A percentile compares a stretch with the other conserved stretches of the same genome.
Evolutionary conservation across 1,284 basidiomycete species (phyloP).

Genomic region (Boletellus deceptivus): DNA sequence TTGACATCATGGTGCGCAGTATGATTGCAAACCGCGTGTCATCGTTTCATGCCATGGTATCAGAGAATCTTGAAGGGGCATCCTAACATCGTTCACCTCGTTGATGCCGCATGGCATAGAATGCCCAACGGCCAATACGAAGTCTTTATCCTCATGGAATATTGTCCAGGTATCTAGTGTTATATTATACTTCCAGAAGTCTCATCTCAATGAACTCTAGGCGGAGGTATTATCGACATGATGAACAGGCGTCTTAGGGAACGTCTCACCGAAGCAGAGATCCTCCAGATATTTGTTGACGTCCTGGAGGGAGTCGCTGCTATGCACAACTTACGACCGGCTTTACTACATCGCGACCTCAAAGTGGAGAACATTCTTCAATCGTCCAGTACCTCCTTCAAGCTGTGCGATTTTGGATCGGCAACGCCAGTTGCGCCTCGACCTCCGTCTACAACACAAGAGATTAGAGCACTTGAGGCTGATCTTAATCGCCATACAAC

Average conservation of each 20-base stretch:
- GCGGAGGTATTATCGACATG: conserved; percentile 98
- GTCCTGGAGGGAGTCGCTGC: conserved; percentile 91
- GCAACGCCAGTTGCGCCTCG: conserved; percentile 72
- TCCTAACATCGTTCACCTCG: conserved; percentile 90
- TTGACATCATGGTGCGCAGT: conserved; percentile 91
- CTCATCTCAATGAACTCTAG: conserved; percentile 38
- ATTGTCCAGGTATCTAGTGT: conserved; percentile 61
- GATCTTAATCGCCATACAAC: conserved; percentile 96
- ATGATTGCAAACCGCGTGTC: conserved; percentile 15
- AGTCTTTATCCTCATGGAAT: conserved; percentile 99
- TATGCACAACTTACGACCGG: conserved; percentile 92
- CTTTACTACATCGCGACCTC: conserved; percentile 94
- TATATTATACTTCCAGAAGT: conserved; percentile 2
- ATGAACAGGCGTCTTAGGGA: conserved; percentile 96
- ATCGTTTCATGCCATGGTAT: conserved; percentile 25
- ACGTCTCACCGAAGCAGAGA: conserved; percentile 91
- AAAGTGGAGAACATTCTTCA: conserved; percentile 99
- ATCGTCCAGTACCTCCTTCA: conserved; percentile 75
- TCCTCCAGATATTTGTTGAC: conserved; percentile 96
- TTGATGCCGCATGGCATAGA: conserved; percentile 89
- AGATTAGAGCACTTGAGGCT: conserved; percentile 84
- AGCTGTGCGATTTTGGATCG: conserved; percentile 98
- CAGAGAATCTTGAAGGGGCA: conserved; percentile 86
- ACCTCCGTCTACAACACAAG: conserved; percentile 72
- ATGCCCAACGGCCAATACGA: conserved; percentile 85